Evolutionary conservation across 83 land plant genomes (phyloP), one percentile per base, ranked within the genome.

Genomic region (Thuja plicata): DNA sequence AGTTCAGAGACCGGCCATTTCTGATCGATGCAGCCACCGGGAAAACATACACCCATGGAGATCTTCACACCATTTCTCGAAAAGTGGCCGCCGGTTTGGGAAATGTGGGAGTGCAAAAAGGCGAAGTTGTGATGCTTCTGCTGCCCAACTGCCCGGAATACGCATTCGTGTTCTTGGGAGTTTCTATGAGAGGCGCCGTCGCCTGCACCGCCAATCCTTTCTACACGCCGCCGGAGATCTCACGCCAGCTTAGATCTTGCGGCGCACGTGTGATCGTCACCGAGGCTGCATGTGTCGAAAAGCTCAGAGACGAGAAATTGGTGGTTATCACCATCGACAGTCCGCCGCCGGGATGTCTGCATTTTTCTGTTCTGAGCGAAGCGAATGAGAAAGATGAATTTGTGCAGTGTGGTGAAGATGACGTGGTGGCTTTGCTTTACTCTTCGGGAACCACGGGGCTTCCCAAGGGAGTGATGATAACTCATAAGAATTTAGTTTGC

Each of bases 401-500:
- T 54, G 15, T 54, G 57, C 57, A 54, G 57, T 54, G 57, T 54
- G 19, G 57, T 0, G 57, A 54, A 54, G 96, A 94, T 57, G 95
- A 94, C 45, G 92, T 92, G 41, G 96, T 93, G 85, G 95, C 94
- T 40, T 86, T 94, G 55, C 96, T 95, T 0, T 94, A 89, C 90
- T 93, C 95, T 6, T 93, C 95, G 16, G 96, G 96, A 16, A 94
- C 96, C 13, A 94, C 95, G 9, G 96, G 96, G 16, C 88, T 93
- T 35, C 96, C 96, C n/a, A 94, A 94, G 62, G 96, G 96, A 2
- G 96, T 94, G 48, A 94, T 94, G 96, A 92, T 94, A 30, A 93
- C 96, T 0, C 96, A 94, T 90, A 88, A 90, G 52, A 86, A 91
- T 41, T 66, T 92, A 27, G 90, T 94, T 27, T 88, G 91, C 2